Evolutionary conservation across 345 rosid species (phyloP).

Genomic region (Leavenworthia alabamica): DNA sequence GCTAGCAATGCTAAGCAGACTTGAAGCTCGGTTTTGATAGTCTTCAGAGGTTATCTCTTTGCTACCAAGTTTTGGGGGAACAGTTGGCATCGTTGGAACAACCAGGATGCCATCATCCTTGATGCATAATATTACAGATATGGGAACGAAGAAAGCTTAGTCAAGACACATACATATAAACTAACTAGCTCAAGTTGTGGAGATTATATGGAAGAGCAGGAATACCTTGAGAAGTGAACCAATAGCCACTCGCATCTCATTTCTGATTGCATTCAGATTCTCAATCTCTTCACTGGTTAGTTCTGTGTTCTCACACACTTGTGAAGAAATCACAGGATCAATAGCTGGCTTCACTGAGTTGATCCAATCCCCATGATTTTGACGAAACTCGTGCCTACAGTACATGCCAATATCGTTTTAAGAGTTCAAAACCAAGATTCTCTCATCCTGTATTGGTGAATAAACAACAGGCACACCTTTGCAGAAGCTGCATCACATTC

Average conservation of each 20-base stretch:
- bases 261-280: conserved; percentile 58
- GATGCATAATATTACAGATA: conserved; percentile 1
- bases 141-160: background rate
- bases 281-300: conserved; percentile 45
- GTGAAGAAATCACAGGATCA: conserved; percentile 47
- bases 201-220: background rate
- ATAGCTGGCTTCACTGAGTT: conserved; percentile 58
- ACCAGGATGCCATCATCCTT: conserved; percentile 93
- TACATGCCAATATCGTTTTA: conserved; percentile 14
- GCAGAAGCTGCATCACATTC: conserved; percentile 57
- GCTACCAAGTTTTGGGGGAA: conserved; percentile 80
- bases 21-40: conserved; percentile 46
- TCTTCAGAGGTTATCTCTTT: conserved; percentile 70
- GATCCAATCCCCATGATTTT: conserved; percentile 70
- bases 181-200: background rate
- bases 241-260: conserved; percentile 69
- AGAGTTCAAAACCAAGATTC: conserved; percentile 5
- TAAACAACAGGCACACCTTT: conserved; percentile 45
- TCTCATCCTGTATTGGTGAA: conserved; percentile 8
- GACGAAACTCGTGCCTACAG: conserved; percentile 69
- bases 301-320: conserved; percentile 40
- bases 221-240: conserved; percentile 77
- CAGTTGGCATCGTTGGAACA: conserved; percentile 66
- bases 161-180: conserved; percentile 6
- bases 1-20: conserved; percentile 84